Evolutionary conservation across 129 eudicot species (phyloP).

Genomic region (Mikania micrantha): DNA sequence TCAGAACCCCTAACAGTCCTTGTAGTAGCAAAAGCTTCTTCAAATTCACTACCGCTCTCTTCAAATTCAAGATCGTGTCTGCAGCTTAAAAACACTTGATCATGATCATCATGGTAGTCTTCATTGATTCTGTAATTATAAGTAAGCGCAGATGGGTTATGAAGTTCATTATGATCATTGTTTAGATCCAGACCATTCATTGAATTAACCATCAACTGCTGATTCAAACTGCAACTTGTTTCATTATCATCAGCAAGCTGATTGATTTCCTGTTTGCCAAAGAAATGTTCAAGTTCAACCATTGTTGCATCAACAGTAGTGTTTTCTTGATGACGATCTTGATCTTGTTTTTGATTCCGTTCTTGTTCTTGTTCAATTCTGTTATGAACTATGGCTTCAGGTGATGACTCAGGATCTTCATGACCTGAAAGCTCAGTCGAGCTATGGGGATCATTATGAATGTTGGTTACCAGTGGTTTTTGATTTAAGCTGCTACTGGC

Average conservation of each 20-base stretch:
- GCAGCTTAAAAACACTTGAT: conserved; percentile 8
- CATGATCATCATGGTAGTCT: neutral
- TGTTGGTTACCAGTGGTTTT: conserved; percentile 5
- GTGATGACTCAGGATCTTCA: conserved; percentile 34
- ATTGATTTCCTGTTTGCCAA: conserved; percentile 9
- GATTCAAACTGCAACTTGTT: conserved; percentile 15
- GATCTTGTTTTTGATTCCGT: neutral
- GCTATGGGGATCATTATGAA: conserved; percentile 28
- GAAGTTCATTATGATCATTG: conserved; percentile 7
- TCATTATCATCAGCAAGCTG: conserved; percentile 23
- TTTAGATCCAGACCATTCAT: neutral
- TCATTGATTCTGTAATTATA: conserved; percentile 8
- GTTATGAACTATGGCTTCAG: conserved; percentile 22
- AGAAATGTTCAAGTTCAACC: neutral
- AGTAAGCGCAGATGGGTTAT: no score
- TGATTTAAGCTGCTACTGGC: conserved; percentile 28
- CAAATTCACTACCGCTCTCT: conserved; percentile 21
- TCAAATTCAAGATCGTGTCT: conserved; percentile 10
- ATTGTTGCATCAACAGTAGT: neutral
- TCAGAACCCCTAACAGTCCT: conserved; percentile 21
- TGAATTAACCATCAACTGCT: conserved; percentile 1
- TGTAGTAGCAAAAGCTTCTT: conserved; percentile 1
- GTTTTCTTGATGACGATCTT: conserved; percentile 11
- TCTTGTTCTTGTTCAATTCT: conserved; percentile 12
- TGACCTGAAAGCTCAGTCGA: conserved; percentile 31